Evolutionary conservation across 768 basidiomycete species (phyloP).

Genomic region (Suillus discolor): DNA sequence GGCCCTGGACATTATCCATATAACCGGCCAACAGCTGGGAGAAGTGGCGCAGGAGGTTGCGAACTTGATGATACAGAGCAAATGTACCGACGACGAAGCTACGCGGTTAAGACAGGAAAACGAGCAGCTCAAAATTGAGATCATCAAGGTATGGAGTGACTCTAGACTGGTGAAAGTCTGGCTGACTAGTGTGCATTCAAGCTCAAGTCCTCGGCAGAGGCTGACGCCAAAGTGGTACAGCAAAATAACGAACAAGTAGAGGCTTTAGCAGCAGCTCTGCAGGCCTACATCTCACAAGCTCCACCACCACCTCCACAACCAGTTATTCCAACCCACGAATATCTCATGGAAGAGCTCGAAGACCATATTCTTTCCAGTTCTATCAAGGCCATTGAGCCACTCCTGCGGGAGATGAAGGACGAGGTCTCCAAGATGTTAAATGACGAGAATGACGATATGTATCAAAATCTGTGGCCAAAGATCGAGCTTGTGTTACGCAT

Average conservation of each 20-base stretch:
- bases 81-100: slow-evolving; percentile 25
- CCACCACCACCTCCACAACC: slow-evolving; percentile 15
- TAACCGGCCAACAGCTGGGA: slow-evolving; percentile 33
- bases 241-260: slow-evolving; percentile 25
- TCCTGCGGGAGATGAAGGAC: slow-evolving; percentile 22
- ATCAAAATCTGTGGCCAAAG: slow-evolving; percentile 29
- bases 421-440: slow-evolving; percentile 26
- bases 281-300: slow-evolving; percentile 34
- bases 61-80: slow-evolving; percentile 32
- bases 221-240: slow-evolving; percentile 19
- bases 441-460: slow-evolving; percentile 23
- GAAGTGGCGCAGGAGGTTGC: slow-evolving; percentile 32
- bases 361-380: slow-evolving; percentile 27
- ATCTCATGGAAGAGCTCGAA: slow-evolving; percentile 30
- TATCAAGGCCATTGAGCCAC: slow-evolving; percentile 24
- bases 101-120: slow-evolving; percentile 30
- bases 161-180: background rate
- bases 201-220: slow-evolving; percentile 17
- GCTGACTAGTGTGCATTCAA: slow-evolving; percentile 18
- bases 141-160: slow-evolving; percentile 27
- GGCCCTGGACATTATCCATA: background rate
- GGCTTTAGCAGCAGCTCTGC: slow-evolving; percentile 32
- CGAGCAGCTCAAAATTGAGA: slow-evolving; percentile 23
- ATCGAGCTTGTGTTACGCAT: slow-evolving; percentile 30
- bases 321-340: slow-evolving; percentile 30